A percentile compares a stretch with the other conserved stretches of the same genome.
These are phyloP conservation scores for Yamadazyma akitaensis DNA, from an alignment of 805 yeast species.

Conservation along the genomic window DNA sequence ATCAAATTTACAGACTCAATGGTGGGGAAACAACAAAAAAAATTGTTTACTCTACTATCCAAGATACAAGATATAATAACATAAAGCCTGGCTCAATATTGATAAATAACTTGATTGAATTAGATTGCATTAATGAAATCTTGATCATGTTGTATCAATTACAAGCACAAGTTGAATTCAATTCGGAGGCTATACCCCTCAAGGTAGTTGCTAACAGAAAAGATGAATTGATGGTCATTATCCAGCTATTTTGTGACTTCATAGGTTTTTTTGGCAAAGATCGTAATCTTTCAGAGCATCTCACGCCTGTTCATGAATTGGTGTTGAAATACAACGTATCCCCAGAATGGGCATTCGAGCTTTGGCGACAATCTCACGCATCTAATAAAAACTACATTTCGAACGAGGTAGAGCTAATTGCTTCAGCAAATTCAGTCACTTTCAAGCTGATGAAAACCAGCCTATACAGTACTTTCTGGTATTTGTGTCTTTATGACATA, in stretches of 20 bases:
- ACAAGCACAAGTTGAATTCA: conserved; percentile 36
- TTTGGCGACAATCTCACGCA: conserved; percentile 55
- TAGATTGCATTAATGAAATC: conserved; percentile 56
- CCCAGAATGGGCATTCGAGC: conserved; percentile 66
- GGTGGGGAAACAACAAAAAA: conserved; percentile 58
- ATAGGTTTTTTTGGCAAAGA: conserved; percentile 48
- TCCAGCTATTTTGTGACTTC: conserved; percentile 60
- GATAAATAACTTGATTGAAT: conserved; percentile 41
- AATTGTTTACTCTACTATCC: conserved; percentile 55
- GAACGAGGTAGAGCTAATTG: neutral
- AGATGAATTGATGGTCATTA: conserved; percentile 69
- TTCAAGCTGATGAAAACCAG: too few species aligned
- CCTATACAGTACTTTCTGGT: conserved; percentile 70
- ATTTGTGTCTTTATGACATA: conserved; percentile 66
- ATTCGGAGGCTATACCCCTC: conserved; percentile 44
- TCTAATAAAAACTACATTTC: conserved; percentile 15
- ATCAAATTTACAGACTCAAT: conserved; percentile 63
- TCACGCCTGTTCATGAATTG: conserved; percentile 43
- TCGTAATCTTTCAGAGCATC: conserved; percentile 24
- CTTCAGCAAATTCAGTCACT: too few species aligned
- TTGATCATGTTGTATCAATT: conserved; percentile 58
- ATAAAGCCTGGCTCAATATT: conserved; percentile 48
- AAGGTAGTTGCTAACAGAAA: conserved; percentile 68
- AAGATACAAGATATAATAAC: conserved; percentile 53
- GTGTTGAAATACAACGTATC: conserved; percentile 43